Evolutionary conservation across 345 rosid species (phyloP), one percentile per base, ranked within the genome.

Genomic region (Trapa incisa): DNA sequence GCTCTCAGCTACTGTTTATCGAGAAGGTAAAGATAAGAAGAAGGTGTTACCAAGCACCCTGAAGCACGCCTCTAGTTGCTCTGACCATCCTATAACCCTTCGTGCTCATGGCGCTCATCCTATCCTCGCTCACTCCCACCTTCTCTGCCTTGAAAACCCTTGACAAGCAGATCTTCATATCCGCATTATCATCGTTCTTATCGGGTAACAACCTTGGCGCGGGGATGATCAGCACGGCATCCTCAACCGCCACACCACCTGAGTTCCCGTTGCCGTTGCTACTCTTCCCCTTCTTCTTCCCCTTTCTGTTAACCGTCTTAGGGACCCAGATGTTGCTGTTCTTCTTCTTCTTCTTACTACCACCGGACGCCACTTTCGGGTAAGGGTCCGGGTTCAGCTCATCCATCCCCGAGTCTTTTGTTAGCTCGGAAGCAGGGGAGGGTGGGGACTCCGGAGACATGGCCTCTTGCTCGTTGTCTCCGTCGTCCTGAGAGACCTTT

Each of bases 1-100:
- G 43, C 43, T 41, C 43, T 41, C 43, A 41, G 32, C 13, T n/a
- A 52, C 17, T n/a, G 35, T 54, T 54, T 54, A 33, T 54, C 9
- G 60, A 50, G 35, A n/a, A 54, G 32, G 33, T 17, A n/a, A 41
- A 54, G 33, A 17, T n/a, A 12, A 16, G 37, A 29, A 16, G 37
- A 58, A 58, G 32, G 11, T 1, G 11, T 6, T 58, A 58, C 99
- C 99, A 94, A 0, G 97, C 97, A 58, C 99, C 99, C 37, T 91
- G 87, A n/a, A 80, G 71, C 52, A 89, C 96, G 71, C 96, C 97
- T 73, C 99, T 82, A 0, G 99, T 91, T 29, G 99, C 86, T 70
- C 99, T 85, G 81, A 89, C 97, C 99, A 94, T 89, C 70, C 99
- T 85, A 17, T 94, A 89, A 12, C 99, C 99, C 73, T 94, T 94